Percentiles rank a stretch among this genome's conserved stretches.
Evolutionary conservation across 176 grass and related monocot genomes (phyloP).

Genomic region (Paspalum vaginatum): DNA sequence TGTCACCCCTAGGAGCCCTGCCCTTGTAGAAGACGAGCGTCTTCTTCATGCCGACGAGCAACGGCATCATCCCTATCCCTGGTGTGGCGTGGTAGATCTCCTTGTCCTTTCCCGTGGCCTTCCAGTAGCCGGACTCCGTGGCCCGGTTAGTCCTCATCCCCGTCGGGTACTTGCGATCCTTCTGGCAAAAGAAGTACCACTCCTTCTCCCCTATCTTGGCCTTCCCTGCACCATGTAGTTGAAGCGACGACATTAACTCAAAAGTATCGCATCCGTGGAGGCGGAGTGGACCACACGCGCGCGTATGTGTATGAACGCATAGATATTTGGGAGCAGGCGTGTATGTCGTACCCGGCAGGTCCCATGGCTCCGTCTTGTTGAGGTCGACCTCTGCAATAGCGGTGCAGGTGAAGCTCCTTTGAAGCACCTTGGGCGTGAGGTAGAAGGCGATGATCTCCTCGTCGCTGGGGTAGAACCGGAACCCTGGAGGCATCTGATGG

Average conservation of each 20-base stretch:
- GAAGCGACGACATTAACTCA: too few relatives aligned
- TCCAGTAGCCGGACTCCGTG: conserved; percentile 57
- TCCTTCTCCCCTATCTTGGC: conserved; percentile 60
- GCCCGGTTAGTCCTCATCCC: conserved; percentile 53
- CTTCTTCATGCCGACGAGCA: conserved; percentile 63
- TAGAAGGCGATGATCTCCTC: conserved; percentile 73
- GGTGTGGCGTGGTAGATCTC: not conserved
- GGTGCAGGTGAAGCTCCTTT: conserved; percentile 33
- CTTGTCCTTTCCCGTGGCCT: conserved; percentile 66
- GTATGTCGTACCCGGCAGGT: conserved; percentile 47
- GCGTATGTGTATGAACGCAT: too few relatives aligned
- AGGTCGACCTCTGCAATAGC: conserved; percentile 60
- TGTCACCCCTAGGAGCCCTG: conserved; percentile 45
- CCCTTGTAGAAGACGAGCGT: conserved; percentile 63
- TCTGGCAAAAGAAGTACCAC: conserved; percentile 59
- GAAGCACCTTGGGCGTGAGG: conserved; percentile 50
- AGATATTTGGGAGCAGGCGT: too few relatives aligned
- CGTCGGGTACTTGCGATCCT: conserved; percentile 61
- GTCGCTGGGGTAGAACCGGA: conserved; percentile 65
- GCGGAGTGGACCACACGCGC: too few relatives aligned
- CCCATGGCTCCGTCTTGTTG: conserved; percentile 79
- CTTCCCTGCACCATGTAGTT: conserved; percentile 9
- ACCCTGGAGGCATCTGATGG: conserved; percentile 52
- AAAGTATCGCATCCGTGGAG: too few relatives aligned
- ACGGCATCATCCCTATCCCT: too few relatives aligned